Evolutionary conservation across 129 eudicot genomes (phyloP), one percentile per base, ranked within the genome.

Genomic region (Helichrysum umbraculigerum): DNA sequence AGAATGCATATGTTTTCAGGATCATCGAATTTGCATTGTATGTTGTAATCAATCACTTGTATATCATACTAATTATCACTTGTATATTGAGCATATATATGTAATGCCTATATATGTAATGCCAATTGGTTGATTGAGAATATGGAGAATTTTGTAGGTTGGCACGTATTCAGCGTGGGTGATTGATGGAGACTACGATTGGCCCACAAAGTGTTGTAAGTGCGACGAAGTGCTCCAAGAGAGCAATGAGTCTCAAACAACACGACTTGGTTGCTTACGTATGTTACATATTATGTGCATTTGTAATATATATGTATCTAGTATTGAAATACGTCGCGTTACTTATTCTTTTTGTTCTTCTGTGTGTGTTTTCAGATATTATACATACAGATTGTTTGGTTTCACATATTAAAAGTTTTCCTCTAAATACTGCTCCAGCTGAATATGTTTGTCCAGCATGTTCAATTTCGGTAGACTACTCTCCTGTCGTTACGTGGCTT

Each of bases 141-240:
- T 44, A 34, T 28, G 25, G 20, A 70, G 8, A 66, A 64, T 73
- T 68, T 62, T 72, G 56, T 68, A 94, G 98, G 84, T 94, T 59
- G 93, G 91, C 1, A 87, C 99, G 21, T 95, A 95, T 82, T 95
- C 99, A 16, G 99, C 91, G 69, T 95, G 99, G 99, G 99, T 95
- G 50, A 91, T 95, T 63, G 99, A 95, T 81, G 99, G 92, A 71
- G 99, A 91, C 75, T 95, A 91, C 83, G 91, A 91, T 37, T 95
- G 97, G 96, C 97, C 97, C 70, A 85, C 96, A 81, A 84, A 82
- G 68, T 91, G 99, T 86, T 91, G 96, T 80, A 80, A 73, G n/a
- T 95, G 97, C 75, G 86, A 84, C 51, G 83, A 72, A 9, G 90
- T 76, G 76, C 83, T 95, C 6, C 94, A 82, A 68, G 99, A 86